Evolutionary conservation across 75 land plant genomes (phyloP).

Genomic region (Pinus tabuliformis): DNA sequence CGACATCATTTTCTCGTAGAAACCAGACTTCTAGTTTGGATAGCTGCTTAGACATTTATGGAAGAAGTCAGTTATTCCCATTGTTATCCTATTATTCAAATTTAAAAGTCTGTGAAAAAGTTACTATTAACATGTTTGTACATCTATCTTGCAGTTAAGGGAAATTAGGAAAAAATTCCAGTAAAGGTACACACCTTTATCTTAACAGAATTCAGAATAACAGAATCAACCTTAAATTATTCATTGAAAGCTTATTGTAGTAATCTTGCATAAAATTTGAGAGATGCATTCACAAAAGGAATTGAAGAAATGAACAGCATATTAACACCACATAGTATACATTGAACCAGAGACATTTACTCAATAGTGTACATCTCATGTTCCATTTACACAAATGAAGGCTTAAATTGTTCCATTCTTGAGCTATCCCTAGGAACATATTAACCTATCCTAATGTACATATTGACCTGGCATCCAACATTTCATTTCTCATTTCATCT

Average conservation of each 20-base stretch:
- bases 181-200: background rate
- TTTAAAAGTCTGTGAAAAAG: background rate
- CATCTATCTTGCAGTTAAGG: background rate
- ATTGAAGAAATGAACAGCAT: background rate
- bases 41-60: constrained; percentile 40
- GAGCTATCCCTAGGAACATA: too few relatives aligned
- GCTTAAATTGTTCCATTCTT: too few relatives aligned
- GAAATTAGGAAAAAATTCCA: background rate
- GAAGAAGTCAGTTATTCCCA: background rate
- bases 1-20: constrained; percentile 90
- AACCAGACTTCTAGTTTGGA: constrained; percentile 93
- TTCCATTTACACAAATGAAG: too few relatives aligned
- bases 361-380: background rate
- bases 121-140: too few relatives aligned
- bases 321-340: background rate
- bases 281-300: too few relatives aligned
- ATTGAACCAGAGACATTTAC: background rate
- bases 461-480: too few relatives aligned
- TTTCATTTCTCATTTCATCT: too few relatives aligned
- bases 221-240: background rate
- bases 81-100: background rate
- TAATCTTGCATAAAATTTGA: background rate
- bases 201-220: background rate
- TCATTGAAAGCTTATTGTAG: background rate
- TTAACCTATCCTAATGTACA: too few relatives aligned